Percentiles rank a stretch among this genome's conserved stretches.
Conservation (phyloP, 768 basidiomycete genomes). For the Epithele typhae region DNA sequence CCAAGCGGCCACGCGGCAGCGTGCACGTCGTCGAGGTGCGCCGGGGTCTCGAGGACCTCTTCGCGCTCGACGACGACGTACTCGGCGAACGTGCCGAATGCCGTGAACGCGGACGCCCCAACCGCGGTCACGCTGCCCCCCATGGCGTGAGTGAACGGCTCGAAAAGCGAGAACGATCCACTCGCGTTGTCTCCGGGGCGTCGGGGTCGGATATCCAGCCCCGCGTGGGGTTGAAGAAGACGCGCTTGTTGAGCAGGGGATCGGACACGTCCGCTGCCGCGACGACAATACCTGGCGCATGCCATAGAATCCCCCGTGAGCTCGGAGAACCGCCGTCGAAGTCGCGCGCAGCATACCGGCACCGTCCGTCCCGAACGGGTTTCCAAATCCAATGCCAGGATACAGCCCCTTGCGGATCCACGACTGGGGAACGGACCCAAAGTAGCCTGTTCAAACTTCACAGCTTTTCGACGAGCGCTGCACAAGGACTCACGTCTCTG, state of each 20-base stretch:
- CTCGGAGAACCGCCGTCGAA: no score
- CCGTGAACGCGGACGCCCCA: conserved; percentile 50
- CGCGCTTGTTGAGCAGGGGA: conserved; percentile 53
- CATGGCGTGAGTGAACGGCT: no score
- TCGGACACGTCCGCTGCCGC: conserved; percentile 52
- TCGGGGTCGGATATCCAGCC: conserved; percentile 70
- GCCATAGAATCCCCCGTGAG: no score
- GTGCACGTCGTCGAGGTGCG: conserved; percentile 64
- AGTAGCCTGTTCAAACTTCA: conserved; percentile 75
- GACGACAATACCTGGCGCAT: conserved; percentile 52
- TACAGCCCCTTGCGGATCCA: conserved; percentile 73
- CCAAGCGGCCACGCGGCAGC: conserved; percentile 75
- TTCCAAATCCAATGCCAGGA: conserved; percentile 55
- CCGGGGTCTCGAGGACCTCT: conserved; percentile 60
- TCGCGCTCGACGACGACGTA: conserved; percentile 71
- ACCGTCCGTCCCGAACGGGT: conserved; percentile 67
- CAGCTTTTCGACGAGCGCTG: no score
- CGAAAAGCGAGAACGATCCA: no score
- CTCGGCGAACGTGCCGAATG: conserved; percentile 71
- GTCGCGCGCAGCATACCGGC: conserved; percentile 44
- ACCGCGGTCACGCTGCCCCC: conserved; percentile 67
- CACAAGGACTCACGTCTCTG: conserved; percentile 52
- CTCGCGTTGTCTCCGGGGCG: conserved; percentile 63
- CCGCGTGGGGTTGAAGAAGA: conserved; percentile 71
- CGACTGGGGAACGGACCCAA: conserved; percentile 46